Evolutionary conservation across 2,329 filamentous ascomycete genomes (phyloP).

Genomic region (Lasiodiplodia citricola): DNA sequence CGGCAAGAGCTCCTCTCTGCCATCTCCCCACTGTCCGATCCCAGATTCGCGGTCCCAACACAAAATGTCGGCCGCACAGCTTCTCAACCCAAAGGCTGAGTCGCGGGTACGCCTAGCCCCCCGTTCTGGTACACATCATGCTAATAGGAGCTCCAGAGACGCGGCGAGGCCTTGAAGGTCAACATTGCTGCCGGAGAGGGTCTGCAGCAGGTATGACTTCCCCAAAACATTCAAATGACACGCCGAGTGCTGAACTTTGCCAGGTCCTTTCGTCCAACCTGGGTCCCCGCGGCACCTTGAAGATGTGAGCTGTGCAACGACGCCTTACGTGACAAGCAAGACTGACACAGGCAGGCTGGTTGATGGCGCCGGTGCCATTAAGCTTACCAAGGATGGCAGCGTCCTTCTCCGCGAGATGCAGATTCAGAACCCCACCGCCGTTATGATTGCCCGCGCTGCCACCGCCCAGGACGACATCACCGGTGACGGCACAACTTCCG

Average conservation of each 20-base stretch:
- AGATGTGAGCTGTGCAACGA: constrained; percentile 77
- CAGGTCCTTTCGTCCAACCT: constrained; percentile 96
- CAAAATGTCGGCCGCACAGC: constrained; percentile 92
- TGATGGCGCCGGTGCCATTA: constrained; percentile 76
- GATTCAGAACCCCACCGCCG: constrained; percentile 98
- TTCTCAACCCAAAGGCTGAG: constrained; percentile 98
- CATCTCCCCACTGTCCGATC: not conserved
- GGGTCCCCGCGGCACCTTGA: constrained; percentile 90
- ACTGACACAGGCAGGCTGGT: constrained; percentile 58
- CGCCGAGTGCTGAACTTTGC: constrained; percentile 52
- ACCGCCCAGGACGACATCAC: constrained; percentile 99
- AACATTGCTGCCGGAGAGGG: constrained; percentile 98
- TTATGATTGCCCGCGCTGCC: constrained; percentile 79
- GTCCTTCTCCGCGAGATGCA: constrained; percentile 79
- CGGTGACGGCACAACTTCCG: constrained; percentile 95
- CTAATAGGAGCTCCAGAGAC: constrained; percentile 69
- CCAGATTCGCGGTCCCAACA: not conserved
- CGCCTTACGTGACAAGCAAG: constrained; percentile 23
- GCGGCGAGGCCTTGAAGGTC: constrained; percentile 94
- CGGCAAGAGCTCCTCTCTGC: constrained; percentile 18
- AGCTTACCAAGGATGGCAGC: constrained; percentile 98
- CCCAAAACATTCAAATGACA: rapidly evolving
- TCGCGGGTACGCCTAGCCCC: constrained; percentile 72
- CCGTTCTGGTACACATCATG: constrained; percentile 34
- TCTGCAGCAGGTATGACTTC: constrained; percentile 57